phyloP scores from a whole-genome alignment of 2,329 filamentous ascomycete species.

The Aureobasidium vineae region DNA sequence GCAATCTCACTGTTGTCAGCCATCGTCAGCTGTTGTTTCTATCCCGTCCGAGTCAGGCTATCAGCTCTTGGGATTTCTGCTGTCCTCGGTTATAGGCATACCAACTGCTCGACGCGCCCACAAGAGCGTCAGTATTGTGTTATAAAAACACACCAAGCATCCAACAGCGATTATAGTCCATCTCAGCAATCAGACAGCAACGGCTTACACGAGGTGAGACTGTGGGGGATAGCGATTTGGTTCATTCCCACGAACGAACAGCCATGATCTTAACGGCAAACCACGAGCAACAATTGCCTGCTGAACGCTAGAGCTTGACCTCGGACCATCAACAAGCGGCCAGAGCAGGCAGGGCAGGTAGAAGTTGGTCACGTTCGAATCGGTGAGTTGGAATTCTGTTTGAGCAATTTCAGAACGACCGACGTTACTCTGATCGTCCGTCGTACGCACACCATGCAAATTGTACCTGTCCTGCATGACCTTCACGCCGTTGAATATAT shows the following conservation, averaged over 20 bases:
- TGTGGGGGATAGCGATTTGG: constrained; percentile 19
- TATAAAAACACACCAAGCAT: not conserved
- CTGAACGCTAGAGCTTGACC: not conserved
- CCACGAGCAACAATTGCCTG: not conserved
- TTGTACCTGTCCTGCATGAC: constrained; percentile 16
- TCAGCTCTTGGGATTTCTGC: not conserved
- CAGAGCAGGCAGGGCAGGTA: not conserved
- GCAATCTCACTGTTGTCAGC: constrained; percentile 15
- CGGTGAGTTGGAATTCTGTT: not conserved
- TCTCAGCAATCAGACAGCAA: constrained; percentile 5
- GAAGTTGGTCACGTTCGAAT: not conserved
- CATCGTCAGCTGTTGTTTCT: not conserved
- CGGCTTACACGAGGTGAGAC: constrained; percentile 5
- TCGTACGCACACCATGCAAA: not conserved
- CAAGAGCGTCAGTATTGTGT: not conserved
- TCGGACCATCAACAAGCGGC: not conserved
- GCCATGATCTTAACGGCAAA: not conserved
- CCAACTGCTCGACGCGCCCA: not conserved
- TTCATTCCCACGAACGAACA: not conserved
- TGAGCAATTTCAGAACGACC: constrained; percentile 7
- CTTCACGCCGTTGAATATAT: constrained; percentile 16
- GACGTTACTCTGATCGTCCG: not conserved
- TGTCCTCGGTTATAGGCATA: not conserved
- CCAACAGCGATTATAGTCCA: not conserved
- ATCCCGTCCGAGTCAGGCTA: not conserved